A percentile compares a stretch with the other conserved stretches of the same genome.
phyloP scores from a whole-genome alignment of 2,329 filamentous ascomycete species.

The Phaeosphaeriaceae sp. region DNA sequence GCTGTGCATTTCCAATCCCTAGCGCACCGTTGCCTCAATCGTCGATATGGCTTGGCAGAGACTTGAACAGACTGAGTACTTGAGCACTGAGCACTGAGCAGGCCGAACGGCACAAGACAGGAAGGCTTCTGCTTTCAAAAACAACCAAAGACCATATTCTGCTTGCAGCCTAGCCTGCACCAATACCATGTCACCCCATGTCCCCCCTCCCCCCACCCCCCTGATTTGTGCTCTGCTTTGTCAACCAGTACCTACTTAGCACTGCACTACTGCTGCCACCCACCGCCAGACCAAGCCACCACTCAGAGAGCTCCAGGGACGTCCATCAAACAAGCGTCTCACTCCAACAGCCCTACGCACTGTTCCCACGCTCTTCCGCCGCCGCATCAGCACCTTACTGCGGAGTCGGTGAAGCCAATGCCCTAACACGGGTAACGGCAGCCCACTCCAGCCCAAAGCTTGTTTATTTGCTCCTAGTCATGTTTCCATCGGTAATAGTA shows the following conservation, averaged over 20 bases:
- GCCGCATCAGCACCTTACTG: conserved; percentile 40
- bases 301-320: conserved; percentile 20
- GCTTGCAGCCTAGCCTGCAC: conserved; percentile 22
- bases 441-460: conserved; percentile 30
- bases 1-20: conserved; percentile 21
- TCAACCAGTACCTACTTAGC: conserved; percentile 19
- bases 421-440: conserved; percentile 20
- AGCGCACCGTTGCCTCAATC: conserved; percentile 22
- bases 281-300: conserved; percentile 19
- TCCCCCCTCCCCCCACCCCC: no score
- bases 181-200: conserved; percentile 1
- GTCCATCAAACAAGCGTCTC: conserved; percentile 25
- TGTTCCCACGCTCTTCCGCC: conserved; percentile 31
- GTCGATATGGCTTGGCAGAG: no score
- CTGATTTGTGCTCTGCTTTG: conserved; percentile 26
- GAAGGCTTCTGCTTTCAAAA: conserved; percentile 23
- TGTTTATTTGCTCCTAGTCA: conserved; percentile 12
- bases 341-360: conserved; percentile 37
- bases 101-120: conserved; percentile 14
- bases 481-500: no score
- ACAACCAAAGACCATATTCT: conserved; percentile 26
- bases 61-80: no score
- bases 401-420: conserved; percentile 27
- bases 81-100: no score
- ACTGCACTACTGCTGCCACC: not conserved